phyloP scores from a whole-genome alignment of 2,329 filamentous ascomycete genomes.

The Rosellinia necatrix region DNA sequence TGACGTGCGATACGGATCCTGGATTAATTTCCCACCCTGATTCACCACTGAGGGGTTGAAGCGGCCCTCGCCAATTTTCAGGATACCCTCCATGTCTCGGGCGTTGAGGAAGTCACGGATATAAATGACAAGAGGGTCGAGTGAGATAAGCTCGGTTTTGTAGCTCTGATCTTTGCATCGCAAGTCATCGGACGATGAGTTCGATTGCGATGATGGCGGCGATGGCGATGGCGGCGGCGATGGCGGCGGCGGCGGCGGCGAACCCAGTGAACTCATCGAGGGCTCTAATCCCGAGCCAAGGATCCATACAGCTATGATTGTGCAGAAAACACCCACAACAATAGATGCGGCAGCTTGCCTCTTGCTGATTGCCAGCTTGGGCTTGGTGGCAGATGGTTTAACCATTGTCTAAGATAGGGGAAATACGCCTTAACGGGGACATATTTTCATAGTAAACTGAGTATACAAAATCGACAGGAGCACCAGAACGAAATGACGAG shows the following conservation, averaged over 20 bases:
- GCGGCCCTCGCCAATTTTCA: conserved; percentile 40
- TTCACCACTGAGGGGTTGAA: conserved; percentile 46
- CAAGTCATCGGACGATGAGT: conserved; percentile 4
- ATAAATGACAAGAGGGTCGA: conserved; percentile 49
- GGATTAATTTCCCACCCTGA: conserved; percentile 38
- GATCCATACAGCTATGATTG: conserved; percentile 2
- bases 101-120: conserved; percentile 46
- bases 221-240: conserved; percentile 3
- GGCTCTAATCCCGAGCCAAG: neutral
- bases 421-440: neutral
- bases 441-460: neutral
- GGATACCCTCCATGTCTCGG: conserved; percentile 41
- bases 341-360: conserved; percentile 1
- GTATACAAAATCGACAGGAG: neutral
- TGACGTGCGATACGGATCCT: conserved; percentile 43
- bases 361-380: neutral
- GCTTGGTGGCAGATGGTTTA: neutral
- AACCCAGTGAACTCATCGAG: neutral
- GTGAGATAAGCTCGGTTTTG: conserved; percentile 47
- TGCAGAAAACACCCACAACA: conserved; percentile 1
- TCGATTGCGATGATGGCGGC: neutral
- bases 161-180: conserved; percentile 39
- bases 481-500: neutral
- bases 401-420: neutral
- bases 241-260: neutral